Evolutionary conservation across 1,284 basidiomycete genomes (phyloP).

Genomic region (Ceratobasidium papillatum): DNA sequence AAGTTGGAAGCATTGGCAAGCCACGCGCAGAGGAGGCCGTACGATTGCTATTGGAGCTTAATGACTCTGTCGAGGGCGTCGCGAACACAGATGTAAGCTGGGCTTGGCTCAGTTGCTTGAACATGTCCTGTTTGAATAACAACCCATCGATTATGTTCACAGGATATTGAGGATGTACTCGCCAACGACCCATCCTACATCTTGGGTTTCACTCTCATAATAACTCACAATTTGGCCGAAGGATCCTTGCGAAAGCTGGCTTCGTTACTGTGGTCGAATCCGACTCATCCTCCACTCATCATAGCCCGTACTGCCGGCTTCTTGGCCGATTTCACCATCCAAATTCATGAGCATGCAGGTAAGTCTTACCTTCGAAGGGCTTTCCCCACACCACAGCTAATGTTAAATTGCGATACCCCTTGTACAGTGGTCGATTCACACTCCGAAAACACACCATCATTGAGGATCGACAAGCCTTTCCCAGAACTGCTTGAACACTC

Average conservation of each 20-base stretch:
- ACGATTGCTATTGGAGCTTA: slow-evolving; percentile 83
- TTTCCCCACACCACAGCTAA: slow-evolving; percentile 7
- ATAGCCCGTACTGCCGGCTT: slow-evolving; percentile 86
- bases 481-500: slow-evolving; percentile 79
- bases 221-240: slow-evolving; percentile 80
- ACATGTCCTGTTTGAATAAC: background rate
- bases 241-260: slow-evolving; percentile 67
- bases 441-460: slow-evolving; percentile 81
- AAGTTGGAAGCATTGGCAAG: slow-evolving; percentile 77
- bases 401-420: slow-evolving; percentile 16
- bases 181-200: slow-evolving; percentile 61
- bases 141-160: background rate
- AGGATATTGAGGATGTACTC: slow-evolving; percentile 67
- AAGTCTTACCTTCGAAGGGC: slow-evolving; percentile 49
- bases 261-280: slow-evolving; percentile 71
- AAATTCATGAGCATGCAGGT: slow-evolving; percentile 88
- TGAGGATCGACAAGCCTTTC: slow-evolving; percentile 91
- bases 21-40: slow-evolving; percentile 83
- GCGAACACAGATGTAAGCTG: slow-evolving; percentile 65
- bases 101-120: background rate
- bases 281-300: slow-evolving; percentile 70
- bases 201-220: slow-evolving; percentile 76
- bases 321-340: slow-evolving; percentile 85
- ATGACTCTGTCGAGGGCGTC: slow-evolving; percentile 81
- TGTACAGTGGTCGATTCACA: slow-evolving; percentile 89